A percentile compares a stretch with the other conserved stretches of the same genome.
phyloP scores from a whole-genome alignment of 768 basidiomycete genomes.

The Tephrocybe rancida region DNA sequence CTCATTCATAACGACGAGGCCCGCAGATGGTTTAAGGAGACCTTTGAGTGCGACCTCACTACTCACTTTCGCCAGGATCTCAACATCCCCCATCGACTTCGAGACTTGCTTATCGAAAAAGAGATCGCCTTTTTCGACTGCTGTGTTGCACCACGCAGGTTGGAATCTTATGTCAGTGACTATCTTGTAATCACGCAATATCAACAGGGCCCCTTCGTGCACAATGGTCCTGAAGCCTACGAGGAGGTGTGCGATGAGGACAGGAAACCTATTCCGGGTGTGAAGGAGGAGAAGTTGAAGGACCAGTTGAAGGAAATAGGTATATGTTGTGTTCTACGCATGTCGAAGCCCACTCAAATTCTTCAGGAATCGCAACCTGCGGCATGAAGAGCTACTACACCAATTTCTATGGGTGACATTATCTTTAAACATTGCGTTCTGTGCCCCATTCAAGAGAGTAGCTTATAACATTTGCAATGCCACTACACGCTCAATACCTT shows the following conservation, averaged over 20 bases:
- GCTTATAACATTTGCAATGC: too few species aligned
- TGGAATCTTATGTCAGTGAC: conserved; percentile 8
- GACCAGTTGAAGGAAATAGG: background rate
- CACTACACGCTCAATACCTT: too few species aligned
- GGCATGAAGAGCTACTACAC: conserved; percentile 5
- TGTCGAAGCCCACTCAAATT: background rate
- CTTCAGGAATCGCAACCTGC: conserved; percentile 1
- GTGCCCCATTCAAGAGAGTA: too few species aligned
- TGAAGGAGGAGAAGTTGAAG: background rate
- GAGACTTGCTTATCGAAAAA: conserved; percentile 8
- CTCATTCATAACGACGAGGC: conserved; percentile 21
- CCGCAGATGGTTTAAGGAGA: conserved; percentile 18
- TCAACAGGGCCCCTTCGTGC: background rate
- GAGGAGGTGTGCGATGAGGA: conserved; percentile 1
- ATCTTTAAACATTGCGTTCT: background rate
- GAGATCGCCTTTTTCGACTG: conserved; percentile 12
- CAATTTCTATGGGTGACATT: background rate
- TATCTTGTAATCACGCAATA: conserved; percentile 8
- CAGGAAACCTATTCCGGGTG: conserved; percentile 3
- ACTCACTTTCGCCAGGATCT: conserved; percentile 14
- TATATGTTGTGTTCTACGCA: background rate
- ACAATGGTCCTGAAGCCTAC: background rate
- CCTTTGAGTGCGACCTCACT: conserved; percentile 15
- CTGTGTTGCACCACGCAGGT: conserved; percentile 14
- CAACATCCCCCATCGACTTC: conserved; percentile 13